phyloP scores from a whole-genome alignment of 2,329 filamentous ascomycete genomes.

The Alternaria consortialis region DNA sequence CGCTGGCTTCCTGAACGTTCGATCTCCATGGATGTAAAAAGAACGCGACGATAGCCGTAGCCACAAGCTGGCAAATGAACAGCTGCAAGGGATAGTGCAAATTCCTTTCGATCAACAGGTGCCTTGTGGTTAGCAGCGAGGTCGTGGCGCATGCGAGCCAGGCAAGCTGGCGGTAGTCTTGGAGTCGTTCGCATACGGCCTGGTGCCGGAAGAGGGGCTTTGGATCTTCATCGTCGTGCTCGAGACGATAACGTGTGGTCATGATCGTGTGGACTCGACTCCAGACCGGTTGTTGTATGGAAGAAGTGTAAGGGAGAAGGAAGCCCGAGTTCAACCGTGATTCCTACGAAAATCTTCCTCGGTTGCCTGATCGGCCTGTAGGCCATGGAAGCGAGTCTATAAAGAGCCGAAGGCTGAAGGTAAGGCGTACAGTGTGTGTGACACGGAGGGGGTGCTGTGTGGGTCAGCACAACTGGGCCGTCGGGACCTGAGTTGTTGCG shows the following conservation, averaged over 20 bases:
- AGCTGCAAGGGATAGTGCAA: slow-evolving; percentile 35
- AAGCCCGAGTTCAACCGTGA: background rate
- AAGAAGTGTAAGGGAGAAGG: slow-evolving; percentile 1
- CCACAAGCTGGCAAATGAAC: slow-evolving; percentile 23
- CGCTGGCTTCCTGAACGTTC: background rate
- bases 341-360: background rate
- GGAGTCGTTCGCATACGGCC: slow-evolving; percentile 8
- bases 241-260: slow-evolving; percentile 5
- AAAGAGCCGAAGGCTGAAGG: slow-evolving; percentile 3
- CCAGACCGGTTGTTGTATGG: background rate
- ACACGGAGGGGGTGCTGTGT: slow-evolving; percentile 5
- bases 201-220: background rate
- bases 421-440: slow-evolving; percentile 6
- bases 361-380: slow-evolving; percentile 4
- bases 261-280: slow-evolving; percentile 3
- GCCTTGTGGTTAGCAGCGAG: slow-evolving; percentile 31
- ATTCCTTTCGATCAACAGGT: slow-evolving; percentile 35
- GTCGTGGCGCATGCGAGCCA: slow-evolving; percentile 30
- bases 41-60: slow-evolving; percentile 13
- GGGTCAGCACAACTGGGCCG: slow-evolving; percentile 2
- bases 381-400: slow-evolving; percentile 8
- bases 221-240: background rate
- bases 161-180: slow-evolving; percentile 12
- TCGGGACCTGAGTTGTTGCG: slow-evolving; percentile 4
- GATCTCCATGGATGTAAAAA: slow-evolving; percentile 1